Evolutionary conservation across 106 monocot genomes (phyloP).

Genomic region (Platanthera guangdongensis): DNA sequence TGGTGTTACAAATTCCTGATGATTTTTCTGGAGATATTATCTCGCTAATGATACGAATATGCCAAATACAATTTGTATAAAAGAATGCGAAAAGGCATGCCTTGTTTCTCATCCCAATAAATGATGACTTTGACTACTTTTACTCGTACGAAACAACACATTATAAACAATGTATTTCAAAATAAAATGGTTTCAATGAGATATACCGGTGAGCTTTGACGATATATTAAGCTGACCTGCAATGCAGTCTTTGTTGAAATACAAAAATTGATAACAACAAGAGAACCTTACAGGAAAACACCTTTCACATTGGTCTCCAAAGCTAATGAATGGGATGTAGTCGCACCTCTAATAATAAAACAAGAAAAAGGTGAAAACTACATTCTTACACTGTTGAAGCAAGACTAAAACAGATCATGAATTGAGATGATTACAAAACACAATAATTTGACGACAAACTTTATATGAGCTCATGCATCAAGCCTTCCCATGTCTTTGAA

Average conservation of each 20-base stretch:
- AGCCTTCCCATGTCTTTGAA: no score
- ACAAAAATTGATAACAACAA: slow-evolving; percentile 86
- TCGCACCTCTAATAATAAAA: slow-evolving; percentile 42
- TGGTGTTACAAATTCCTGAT: no score
- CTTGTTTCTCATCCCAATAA: no score
- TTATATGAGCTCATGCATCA: no score
- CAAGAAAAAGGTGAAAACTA: not conserved
- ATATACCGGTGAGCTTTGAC: not conserved
- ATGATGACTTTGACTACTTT: not conserved
- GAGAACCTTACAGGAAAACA: slow-evolving; percentile 59
- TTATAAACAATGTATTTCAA: not conserved
- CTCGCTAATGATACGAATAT: no score
- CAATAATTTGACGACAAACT: no score
- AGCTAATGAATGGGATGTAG: slow-evolving; percentile 69
- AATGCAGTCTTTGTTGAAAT: slow-evolving; percentile 72
- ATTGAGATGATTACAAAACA: no score
- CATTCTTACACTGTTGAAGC: no score
- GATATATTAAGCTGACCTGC: slow-evolving; percentile 36
- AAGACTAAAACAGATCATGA: no score
- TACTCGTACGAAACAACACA: not conserved
- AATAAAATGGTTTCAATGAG: not conserved
- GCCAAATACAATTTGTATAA: no score
- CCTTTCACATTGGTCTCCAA: slow-evolving; percentile 82
- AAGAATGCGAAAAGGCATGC: no score
- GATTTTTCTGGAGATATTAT: no score